Base-by-base conservation (phyloP, 345 rosid species). In the Brassica rapa region DNA sequence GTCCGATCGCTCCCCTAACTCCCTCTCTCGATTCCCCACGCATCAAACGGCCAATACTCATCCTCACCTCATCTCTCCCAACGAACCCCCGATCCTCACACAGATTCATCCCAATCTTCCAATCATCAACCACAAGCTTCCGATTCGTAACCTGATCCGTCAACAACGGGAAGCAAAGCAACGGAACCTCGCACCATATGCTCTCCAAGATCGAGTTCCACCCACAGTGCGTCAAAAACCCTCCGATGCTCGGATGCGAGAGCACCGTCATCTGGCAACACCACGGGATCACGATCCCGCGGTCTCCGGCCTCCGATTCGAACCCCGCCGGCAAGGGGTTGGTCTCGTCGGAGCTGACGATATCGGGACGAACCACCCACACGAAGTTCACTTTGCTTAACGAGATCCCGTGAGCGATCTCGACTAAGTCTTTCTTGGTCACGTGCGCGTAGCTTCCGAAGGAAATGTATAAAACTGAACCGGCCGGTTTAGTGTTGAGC, bases 391-490 rank as follows among this genome's bases (percentile, higher is more conserved):
- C 97, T 32, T 72, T 51, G 59, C 97, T 88, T 6, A 43, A 59
- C 4, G 73, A 41, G 8, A 94, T 85, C 71, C 95, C 98, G 0
- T 78, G 27, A 0, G 97, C 97, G 60, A 91, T 90, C 77, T 90
- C 92, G 3, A 15, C 29, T 0, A 92, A 69, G 74, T 90, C 93
- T 2, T 53, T 56, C 66, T 85, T 87, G 0, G 84, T 82, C 0
- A 83, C 82, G n/a, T 88, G 98, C 0, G 95, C 97, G 55, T 88
- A 89, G 77, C 98, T 92, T 12, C 97, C 95, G 60, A 94, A 92
- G 0, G 97, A 88, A 0, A 91, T 80, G 29, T 88, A 94, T 16
- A 94, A 35, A 21, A 94, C 97, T 7, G 97, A 92, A 57, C 91
- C 86, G 7, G 9, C 65, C 49, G 91, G 81, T 86, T 80, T 86